Evolutionary conservation across 2,329 filamentous ascomycete species (phyloP), one percentile per base, ranked within the genome.

Genomic region (Helotiales sp.): DNA sequence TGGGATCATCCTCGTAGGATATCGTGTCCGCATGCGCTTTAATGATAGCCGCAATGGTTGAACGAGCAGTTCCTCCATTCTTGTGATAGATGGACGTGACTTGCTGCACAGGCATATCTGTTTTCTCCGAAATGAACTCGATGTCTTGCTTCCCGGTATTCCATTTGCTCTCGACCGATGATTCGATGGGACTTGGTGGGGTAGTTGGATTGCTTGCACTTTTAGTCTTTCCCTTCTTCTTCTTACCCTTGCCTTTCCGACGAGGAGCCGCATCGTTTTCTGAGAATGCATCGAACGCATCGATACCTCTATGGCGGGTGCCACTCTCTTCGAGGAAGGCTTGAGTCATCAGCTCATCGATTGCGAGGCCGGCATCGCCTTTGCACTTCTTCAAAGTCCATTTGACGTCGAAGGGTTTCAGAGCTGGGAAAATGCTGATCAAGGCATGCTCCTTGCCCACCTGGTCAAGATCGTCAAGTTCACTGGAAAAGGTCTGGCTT

Each of bases 281-380:
- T 24, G 87, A 88, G 76, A 97, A 97, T 0, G 87, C 93, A 66
- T 97, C 93, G n/a, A 97, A 97, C 0, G 87, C 93, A 66, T 97
- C 93, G n/a, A 97, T 83, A 0, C 93, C 92, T 76, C 91, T 95
- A 1, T 84, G 81, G 1, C 85, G 82, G 63, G 87, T 82, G 0
- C 86, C 86, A 0, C 83, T 85, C 65, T 93, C 87, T 66, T 93
- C 88, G 4, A 97, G 88, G 75, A 90, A 93, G 22, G 91, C 88
- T 15, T 93, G 84, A 71, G 91, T 96, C 34, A 97, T 84, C 13
- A 98, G 82, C 66, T 93, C 89, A 73, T 97, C 93, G 69, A 96
- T 89, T 1, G 93, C 88, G 15, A 84, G 83, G 66, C 89, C 86
- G 45, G 92, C 86, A 71, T 93, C 87, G 0, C 89, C 87, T 11